A percentile compares a stretch with the other conserved stretches of the same genome.
Conservation (phyloP, 2,329 filamentous ascomycete species). For the Penicillium fuscoglaucum region DNA sequence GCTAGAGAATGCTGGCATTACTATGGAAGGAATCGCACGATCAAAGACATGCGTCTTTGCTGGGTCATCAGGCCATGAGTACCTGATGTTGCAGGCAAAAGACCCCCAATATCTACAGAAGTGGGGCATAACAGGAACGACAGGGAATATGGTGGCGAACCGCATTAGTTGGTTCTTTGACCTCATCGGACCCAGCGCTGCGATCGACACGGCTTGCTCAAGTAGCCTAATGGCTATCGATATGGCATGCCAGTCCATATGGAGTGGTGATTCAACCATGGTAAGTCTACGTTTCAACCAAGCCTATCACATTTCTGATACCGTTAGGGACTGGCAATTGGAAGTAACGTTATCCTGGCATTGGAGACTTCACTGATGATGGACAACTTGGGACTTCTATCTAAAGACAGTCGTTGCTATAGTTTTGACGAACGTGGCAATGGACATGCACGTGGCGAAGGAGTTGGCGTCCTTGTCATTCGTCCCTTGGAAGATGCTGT, state of each 20-base stretch:
- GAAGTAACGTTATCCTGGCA: neutral
- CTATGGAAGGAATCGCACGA: slow-evolving; percentile 30
- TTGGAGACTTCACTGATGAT: slow-evolving; percentile 1
- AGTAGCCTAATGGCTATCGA: slow-evolving; percentile 28
- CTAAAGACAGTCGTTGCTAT: slow-evolving; percentile 10
- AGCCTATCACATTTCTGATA: neutral
- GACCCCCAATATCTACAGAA: slow-evolving; percentile 22
- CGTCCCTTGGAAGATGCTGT: slow-evolving; percentile 44
- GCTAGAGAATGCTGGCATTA: slow-evolving; percentile 30
- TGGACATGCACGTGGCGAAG: slow-evolving; percentile 11
- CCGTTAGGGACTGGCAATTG: neutral
- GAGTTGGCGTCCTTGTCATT: slow-evolving; percentile 19
- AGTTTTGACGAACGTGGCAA: slow-evolving; percentile 38
- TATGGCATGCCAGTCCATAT: slow-evolving; percentile 18
- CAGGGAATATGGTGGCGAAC: slow-evolving; percentile 33
- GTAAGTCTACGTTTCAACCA: neutral
- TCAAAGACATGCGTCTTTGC: slow-evolving; percentile 37
- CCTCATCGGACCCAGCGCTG: slow-evolving; percentile 30
- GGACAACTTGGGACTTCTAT: slow-evolving; percentile 10
- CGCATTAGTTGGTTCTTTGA: slow-evolving; percentile 33
- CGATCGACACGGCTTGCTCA: slow-evolving; percentile 34
- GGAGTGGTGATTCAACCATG: slow-evolving; percentile 8
- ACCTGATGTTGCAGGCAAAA: slow-evolving; percentile 22
- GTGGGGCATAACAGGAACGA: slow-evolving; percentile 30
- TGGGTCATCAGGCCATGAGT: slow-evolving; percentile 35